Base-by-base conservation (phyloP, 208 protist species). In the Giardia muris region DNA sequence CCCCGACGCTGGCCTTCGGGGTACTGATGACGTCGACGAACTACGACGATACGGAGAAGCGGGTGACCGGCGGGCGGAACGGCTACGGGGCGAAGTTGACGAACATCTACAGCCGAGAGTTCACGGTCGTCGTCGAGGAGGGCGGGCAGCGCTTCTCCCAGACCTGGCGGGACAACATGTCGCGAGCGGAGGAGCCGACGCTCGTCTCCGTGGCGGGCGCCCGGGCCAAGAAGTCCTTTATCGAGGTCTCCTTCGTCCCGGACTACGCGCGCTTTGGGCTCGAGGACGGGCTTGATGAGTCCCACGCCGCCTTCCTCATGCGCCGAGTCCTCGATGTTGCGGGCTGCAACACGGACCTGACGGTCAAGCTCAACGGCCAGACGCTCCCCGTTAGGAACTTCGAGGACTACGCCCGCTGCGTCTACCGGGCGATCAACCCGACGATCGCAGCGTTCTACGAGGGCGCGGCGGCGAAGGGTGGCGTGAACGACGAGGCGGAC, bases 1-100 rank as follows among this genome's bases (percentile, higher is more conserved):
- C 99, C 39, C 98, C 98, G 1, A 97, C 99, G 94, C 95, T 99
- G 92, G 99, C 99, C 93, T 99, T 99, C 94, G 98, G 99, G 2
- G 96, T 99, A 48, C 96, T 99, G 0, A 95, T 99, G 43, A 99
- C 99, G 19, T 96, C 96, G 10, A 97, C 95, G 43, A 99, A 99
- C 95, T 99, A 99, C 95, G 95, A 99, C 94, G 98, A 99, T 94
- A 95, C 95, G 45, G 96, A 98, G 94, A 96, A 98, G 90, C 98
- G 98, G 93, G 96, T 98, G 42, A 98, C 97, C 0, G 93, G 97
- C 43, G 98, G 98, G 2, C 95, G 97, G 39, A 98, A 99, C 94
- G 98, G 99, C 42, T 99, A 98, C 93, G 98, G 98, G 93, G 98
- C 98, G 2, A 99, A 99, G 95, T 96, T 99, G 46, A 97, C 98